Evolutionary conservation across 352 stramenopile species (phyloP).

Genomic region (Thraustochytrium sp.): DNA sequence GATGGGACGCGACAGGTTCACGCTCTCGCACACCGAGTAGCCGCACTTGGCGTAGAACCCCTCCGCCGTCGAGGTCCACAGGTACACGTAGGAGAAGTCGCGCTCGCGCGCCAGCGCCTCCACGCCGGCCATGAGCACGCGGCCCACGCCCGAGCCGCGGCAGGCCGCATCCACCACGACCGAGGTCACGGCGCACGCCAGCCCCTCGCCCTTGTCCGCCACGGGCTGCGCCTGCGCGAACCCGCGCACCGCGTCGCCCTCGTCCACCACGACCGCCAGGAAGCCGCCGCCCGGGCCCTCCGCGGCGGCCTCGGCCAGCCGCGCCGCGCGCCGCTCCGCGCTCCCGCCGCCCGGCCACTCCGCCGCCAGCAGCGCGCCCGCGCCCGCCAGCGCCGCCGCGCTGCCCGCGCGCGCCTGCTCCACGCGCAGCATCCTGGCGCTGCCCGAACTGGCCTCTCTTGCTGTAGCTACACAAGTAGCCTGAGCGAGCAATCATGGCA

Average conservation of each 20-base stretch:
- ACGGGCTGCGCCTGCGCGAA: not conserved
- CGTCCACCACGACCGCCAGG: not conserved
- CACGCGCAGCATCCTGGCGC: too few species aligned
- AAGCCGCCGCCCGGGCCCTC: not conserved
- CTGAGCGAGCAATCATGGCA: too few species aligned
- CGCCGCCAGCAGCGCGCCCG: not conserved
- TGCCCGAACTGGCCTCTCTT: too few species aligned
- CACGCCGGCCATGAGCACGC: not conserved
- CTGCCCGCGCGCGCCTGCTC: too few species aligned
- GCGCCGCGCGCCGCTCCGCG: not conserved
- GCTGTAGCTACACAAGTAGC: too few species aligned
- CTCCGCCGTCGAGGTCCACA: constrained; percentile 21
- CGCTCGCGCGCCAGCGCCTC: not conserved
- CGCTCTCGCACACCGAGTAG: not conserved
- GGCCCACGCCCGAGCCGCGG: not conserved
- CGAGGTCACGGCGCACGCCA: not conserved
- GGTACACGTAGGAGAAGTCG: not conserved
- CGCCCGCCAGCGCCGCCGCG: too few species aligned
- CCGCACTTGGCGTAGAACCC: constrained; percentile 28
- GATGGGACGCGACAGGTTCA: constrained; percentile 2
- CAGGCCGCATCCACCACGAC: not conserved
- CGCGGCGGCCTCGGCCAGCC: not conserved
- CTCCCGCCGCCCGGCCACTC: constrained; percentile 1
- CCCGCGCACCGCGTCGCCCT: not conserved
- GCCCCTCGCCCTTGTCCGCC: constrained; percentile 20